Conservation (phyloP, 148 eudicot genomes). For the Amaranthus cruentus region DNA sequence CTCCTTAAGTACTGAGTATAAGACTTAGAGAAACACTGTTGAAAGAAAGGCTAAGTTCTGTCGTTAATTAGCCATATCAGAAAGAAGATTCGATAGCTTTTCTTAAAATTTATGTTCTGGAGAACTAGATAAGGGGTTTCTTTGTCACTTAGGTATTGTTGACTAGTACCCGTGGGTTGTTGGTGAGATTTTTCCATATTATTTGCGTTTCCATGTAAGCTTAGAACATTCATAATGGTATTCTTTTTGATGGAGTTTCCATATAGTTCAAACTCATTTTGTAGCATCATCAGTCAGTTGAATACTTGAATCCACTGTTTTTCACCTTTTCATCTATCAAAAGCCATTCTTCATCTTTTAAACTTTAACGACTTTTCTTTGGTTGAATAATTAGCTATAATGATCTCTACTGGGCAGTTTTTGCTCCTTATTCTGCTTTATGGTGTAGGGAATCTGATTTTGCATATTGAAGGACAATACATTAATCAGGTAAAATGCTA, state of each 20-base stretch:
- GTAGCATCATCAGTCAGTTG: background rate
- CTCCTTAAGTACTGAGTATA: background rate
- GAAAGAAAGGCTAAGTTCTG: background rate
- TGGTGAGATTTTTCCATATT: background rate
- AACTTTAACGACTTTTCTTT: background rate
- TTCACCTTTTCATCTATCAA: background rate
- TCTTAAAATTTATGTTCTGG: background rate
- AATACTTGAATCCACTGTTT: slow-evolving; percentile 1
- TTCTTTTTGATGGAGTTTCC: background rate
- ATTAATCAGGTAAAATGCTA: background rate
- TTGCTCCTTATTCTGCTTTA: background rate
- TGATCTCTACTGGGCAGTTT: background rate
- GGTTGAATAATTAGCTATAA: background rate
- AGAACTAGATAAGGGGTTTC: background rate
- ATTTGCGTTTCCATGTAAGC: slow-evolving; percentile 14
- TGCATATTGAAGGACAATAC: background rate
- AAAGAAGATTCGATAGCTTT: background rate
- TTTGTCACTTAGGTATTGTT: background rate
- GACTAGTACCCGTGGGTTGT: background rate
- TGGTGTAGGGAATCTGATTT: slow-evolving; percentile 3
- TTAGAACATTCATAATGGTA: background rate
- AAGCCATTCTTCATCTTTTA: background rate
- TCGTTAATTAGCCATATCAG: background rate
- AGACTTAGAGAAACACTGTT: background rate
- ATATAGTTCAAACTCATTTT: background rate